Base-by-base conservation (phyloP, 129 eudicot species). In the Arctium minus region DNA sequence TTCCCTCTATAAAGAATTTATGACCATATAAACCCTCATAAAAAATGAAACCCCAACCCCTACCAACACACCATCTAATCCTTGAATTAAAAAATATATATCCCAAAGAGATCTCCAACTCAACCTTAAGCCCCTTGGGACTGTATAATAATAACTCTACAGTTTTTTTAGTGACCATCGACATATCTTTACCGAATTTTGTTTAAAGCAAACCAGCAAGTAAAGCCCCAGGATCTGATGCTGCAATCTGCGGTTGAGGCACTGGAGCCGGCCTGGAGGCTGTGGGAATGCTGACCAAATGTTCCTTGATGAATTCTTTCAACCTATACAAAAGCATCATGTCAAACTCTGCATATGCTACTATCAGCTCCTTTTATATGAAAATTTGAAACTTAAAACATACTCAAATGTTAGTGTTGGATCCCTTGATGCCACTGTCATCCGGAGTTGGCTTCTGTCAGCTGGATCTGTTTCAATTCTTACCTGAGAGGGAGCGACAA, bases 401-500 rank as follows among this genome's bases (percentile, higher is more conserved):
- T 92, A 95, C 99, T 95, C 97, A 38, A 79, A 87, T 73, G 98
- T 95, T 62, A 95, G 84, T n/a, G 91, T 71, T 56, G 98, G 97
- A 73, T 95, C 97, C 81, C 97, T 97, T 33, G 99, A 91, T 12
- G 92, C 99, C 64, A 92, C 88, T 39, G 99, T 95, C 97, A 95
- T 88, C 44, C 99, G 97, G 42, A 95, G 87, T 80, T 95, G 99
- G 48, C 97, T 92, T 90, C 97, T 91, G 82, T 95, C 99, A 40
- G 97, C 99, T 60, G 99, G 97, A 82, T 95, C 97, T 3, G 99
- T 95, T 90, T 95, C 99, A 38, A 93, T 89, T 85, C 99, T 90
- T 77, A 89, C 85, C 98, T 94, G 73, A 69, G 35, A 30, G 73
- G 8, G 82, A 72, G 79, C 37, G 42, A 29, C 8, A 30, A 29